phyloP scores from a whole-genome alignment of 2,329 filamentous ascomycete genomes.

The Hypoxylon rubiginosum region DNA sequence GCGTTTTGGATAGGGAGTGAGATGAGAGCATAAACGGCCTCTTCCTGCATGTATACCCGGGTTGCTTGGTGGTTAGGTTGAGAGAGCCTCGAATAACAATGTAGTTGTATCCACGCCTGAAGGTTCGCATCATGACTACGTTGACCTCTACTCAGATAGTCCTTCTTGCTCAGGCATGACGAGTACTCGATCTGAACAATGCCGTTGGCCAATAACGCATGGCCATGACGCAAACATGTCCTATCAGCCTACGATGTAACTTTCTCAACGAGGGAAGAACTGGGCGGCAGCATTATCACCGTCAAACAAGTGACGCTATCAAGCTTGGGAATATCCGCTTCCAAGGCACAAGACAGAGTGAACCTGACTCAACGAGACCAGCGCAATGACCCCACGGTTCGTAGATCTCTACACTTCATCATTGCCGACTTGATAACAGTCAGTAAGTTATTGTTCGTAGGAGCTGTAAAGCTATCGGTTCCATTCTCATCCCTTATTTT shows the following conservation, averaged over 20 bases:
- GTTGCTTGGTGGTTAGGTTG: neutral
- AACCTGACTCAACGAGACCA: neutral
- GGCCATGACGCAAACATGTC: neutral
- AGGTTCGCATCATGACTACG: neutral
- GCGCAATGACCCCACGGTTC: neutral
- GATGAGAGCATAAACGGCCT: no score
- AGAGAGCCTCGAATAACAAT: neutral
- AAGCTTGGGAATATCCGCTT: neutral
- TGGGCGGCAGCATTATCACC: neutral
- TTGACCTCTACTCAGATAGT: neutral
- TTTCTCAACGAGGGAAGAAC: neutral
- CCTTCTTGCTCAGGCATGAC: neutral
- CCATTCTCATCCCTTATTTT: conserved; percentile 19
- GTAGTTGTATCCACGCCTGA: neutral
- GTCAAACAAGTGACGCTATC: neutral
- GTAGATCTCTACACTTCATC: neutral
- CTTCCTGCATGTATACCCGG: no score
- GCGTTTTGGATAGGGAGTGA: neutral
- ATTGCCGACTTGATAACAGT: neutral
- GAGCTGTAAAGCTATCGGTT: neutral
- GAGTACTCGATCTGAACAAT: neutral
- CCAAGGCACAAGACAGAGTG: neutral
- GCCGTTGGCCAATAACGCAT: neutral
- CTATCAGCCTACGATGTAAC: neutral
- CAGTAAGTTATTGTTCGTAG: neutral